Evolutionary conservation across 2,329 filamentous ascomycete genomes (phyloP), one percentile per base, ranked within the genome.

Genomic region (Exserohilum turcica): DNA sequence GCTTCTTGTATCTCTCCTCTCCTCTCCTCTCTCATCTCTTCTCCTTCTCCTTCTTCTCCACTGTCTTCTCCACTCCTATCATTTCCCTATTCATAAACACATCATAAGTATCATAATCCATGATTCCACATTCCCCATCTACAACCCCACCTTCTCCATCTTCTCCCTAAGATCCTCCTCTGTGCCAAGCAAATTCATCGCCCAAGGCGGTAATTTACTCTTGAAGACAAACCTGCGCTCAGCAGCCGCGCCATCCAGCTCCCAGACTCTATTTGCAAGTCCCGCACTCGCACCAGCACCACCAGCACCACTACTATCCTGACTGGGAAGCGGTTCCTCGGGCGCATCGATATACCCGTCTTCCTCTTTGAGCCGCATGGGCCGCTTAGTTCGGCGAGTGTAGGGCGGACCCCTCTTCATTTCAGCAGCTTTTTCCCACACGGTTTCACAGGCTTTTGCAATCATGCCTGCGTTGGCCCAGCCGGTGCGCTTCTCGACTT

Each of bases 391-490:
- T 5, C 65, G 46, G 6, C 60, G 50, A 39, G 48, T 42, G 40
- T 96, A 97, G 0, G 86, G 86, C 3, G 92, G 91, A 0, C 92
- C 93, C 39, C 85, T 82, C 0, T 90, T 90, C 63, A 89, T 79
- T 56, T 87, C 83, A 3, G 85, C 88, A 0, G 89, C 86, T 68
- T 87, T 90, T 54, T 84, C 81, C 94, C 94, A 99, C 0, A 86
- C 83, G 2, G 86, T 87, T 74, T 97, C 92, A 72, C 91, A 96
- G 1, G 91, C 92, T 43, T 84, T 81, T 0, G 91, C 91, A 58
- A 97, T 93, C 35, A 92, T 85, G 29, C 85, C 83, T 1, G 91
- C 89, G 1, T 89, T 91, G 65, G 91, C 88, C 89, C 91, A 97
- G 0, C 94, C 94, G 0, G 91, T 96, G 6, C 94, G 80, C 1